These are phyloP conservation scores for Ambrosia hybrid DNA, from an alignment of 140 eudicot genomes.

Conservation along the genomic window DNA sequence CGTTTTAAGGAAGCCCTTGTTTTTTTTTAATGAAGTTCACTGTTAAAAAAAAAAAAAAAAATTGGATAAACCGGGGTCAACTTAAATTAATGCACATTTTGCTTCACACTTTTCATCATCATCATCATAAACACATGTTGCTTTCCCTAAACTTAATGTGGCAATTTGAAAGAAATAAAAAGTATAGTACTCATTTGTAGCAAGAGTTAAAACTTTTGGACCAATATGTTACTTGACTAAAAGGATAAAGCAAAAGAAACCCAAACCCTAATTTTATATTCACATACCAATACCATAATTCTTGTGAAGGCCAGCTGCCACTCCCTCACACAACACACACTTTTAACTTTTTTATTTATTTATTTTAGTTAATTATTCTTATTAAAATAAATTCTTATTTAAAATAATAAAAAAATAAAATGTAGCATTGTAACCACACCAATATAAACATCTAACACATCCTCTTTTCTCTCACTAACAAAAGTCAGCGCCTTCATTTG, in stretches of 20 bases:
- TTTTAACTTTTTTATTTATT: conserved; percentile 2
- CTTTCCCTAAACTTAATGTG: background rate
- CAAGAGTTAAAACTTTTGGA: conserved; percentile 18
- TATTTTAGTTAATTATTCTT: background rate
- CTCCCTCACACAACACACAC: conserved; percentile 25
- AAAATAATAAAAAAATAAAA: background rate
- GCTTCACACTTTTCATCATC: background rate
- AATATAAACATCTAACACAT: conserved; percentile 16
- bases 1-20: no score
- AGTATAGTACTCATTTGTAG: background rate
- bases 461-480: conserved; percentile 25
- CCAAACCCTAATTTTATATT: conserved; percentile 7
- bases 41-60: background rate
- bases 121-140: background rate
- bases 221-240: conserved; percentile 14
- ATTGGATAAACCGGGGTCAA: background rate
- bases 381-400: background rate
- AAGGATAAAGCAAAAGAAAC: conserved; percentile 28
- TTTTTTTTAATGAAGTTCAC: no score
- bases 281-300: conserved; percentile 10
- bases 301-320: conserved; percentile 49
- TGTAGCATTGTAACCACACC: conserved; percentile 16
- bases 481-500: conserved; percentile 40
- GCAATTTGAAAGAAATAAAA: background rate
- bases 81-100: background rate